phyloP scores from a whole-genome alignment of 495 filamentous ascomycete species.

The Penicillium subrubescens region DNA sequence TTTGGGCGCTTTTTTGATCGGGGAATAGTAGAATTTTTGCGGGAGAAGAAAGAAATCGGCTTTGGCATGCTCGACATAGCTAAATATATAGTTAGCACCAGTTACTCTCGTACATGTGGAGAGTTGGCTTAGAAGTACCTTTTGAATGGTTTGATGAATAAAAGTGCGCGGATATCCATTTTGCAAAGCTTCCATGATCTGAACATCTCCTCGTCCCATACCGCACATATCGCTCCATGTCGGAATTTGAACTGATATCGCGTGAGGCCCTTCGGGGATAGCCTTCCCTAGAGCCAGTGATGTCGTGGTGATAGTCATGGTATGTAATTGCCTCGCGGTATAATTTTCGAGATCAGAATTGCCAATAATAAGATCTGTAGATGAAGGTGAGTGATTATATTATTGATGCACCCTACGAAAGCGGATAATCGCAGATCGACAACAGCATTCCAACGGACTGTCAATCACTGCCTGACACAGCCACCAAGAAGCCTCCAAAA shows the following conservation, averaged over 20 bases:
- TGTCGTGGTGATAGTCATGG: not conserved
- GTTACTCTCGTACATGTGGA: not conserved
- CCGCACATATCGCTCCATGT: slow-evolving; percentile 1
- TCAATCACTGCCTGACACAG: slow-evolving; percentile 2
- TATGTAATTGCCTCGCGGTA: not conserved
- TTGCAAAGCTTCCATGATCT: slow-evolving; percentile 10
- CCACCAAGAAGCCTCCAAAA: not conserved
- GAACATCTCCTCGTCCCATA: not conserved
- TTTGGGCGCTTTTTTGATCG: not conserved
- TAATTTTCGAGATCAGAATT: not conserved
- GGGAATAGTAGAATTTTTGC: not conserved
- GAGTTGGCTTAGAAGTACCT: slow-evolving; percentile 5
- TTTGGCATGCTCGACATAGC: not conserved
- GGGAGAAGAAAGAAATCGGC: not conserved
- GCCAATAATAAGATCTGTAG: not conserved
- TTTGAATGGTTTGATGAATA: slow-evolving; percentile 5
- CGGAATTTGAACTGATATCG: slow-evolving; percentile 4
- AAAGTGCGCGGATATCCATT: slow-evolving; percentile 22
- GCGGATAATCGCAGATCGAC: not conserved
- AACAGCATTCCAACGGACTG: not conserved
- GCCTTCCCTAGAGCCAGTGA: not conserved
- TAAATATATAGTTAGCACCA: not conserved
- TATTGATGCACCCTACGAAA: not conserved
- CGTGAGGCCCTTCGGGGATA: not conserved
- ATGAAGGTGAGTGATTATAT: not conserved